phyloP scores from a whole-genome alignment of 345 rosid species.

The Eucalyptus pauciflora region DNA sequence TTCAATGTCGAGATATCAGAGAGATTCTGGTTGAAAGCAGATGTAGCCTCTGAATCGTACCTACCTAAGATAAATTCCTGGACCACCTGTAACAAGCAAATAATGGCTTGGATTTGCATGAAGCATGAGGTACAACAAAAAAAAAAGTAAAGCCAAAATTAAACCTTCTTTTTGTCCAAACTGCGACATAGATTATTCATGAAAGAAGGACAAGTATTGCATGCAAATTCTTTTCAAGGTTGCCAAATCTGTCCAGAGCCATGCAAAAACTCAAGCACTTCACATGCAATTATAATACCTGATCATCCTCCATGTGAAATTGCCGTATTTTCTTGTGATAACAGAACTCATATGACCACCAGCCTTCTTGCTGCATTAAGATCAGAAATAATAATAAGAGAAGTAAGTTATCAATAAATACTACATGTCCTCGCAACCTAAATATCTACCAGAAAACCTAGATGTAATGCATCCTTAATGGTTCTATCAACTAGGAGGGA shows the following conservation, averaged over 20 bases:
- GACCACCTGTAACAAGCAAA: slow-evolving; percentile 37
- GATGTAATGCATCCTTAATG: not conserved
- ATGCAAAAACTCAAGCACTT: not conserved
- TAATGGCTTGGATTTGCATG: not conserved
- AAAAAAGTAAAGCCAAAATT: not conserved
- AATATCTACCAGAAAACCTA: not conserved
- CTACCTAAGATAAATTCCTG: slow-evolving; percentile 79
- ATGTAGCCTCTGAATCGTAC: slow-evolving; percentile 71
- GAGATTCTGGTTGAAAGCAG: slow-evolving; percentile 60
- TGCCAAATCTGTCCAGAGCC: not conserved
- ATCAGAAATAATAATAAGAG: not conserved
- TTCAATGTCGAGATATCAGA: slow-evolving; percentile 61
- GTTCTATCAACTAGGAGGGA: not conserved
- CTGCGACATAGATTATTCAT: not conserved
- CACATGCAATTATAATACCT: slow-evolving; percentile 18
- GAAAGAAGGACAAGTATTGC: not conserved
- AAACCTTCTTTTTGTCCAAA: not conserved
- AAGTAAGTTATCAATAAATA: not conserved
- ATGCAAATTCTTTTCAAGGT: not conserved
- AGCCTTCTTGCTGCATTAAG: slow-evolving; percentile 85
- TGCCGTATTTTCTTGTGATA: slow-evolving; percentile 45
- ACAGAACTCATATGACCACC: slow-evolving; percentile 99
- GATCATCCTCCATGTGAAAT: slow-evolving; percentile 62
- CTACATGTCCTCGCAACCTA: not conserved
- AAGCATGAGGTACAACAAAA: too few species aligned